These are phyloP conservation scores for Brassica rapa DNA, from an alignment of 345 rosid genomes.

Conservation along the genomic window DNA sequence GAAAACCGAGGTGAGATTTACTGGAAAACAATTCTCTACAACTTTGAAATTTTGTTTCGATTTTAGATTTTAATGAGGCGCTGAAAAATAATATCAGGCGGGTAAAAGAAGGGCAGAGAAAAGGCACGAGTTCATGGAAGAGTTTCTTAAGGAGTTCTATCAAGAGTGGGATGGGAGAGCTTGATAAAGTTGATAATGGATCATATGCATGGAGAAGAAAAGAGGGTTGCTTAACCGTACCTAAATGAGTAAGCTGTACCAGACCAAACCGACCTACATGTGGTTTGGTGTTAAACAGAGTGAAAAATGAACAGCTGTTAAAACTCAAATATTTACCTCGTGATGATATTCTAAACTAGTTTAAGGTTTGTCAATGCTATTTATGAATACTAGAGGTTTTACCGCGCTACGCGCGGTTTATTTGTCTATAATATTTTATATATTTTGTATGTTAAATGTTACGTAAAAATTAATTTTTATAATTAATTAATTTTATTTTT, in stretches of 20 bases:
- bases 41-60: background rate
- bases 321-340: background rate
- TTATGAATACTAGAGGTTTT: no score
- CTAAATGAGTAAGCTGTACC: background rate
- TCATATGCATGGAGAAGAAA: constrained; percentile 16
- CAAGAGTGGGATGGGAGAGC: constrained; percentile 77
- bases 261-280: constrained; percentile 18
- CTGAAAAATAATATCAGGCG: constrained; percentile 50
- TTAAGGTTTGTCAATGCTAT: constrained; percentile 17
- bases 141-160: constrained; percentile 62
- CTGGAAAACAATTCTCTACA: background rate
- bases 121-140: constrained; percentile 78
- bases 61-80: background rate
- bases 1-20: constrained; percentile 66
- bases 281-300: background rate
- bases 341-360: background rate
- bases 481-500: no score
- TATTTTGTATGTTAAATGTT: no score
- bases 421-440: no score
- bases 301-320: background rate
- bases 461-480: no score
- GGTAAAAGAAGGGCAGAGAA: constrained; percentile 73
- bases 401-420: no score
- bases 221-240: constrained; percentile 1
- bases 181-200: constrained; percentile 34